Evolutionary conservation across 768 basidiomycete species (phyloP).

Genomic region (Clitopilus passeckerianus): DNA sequence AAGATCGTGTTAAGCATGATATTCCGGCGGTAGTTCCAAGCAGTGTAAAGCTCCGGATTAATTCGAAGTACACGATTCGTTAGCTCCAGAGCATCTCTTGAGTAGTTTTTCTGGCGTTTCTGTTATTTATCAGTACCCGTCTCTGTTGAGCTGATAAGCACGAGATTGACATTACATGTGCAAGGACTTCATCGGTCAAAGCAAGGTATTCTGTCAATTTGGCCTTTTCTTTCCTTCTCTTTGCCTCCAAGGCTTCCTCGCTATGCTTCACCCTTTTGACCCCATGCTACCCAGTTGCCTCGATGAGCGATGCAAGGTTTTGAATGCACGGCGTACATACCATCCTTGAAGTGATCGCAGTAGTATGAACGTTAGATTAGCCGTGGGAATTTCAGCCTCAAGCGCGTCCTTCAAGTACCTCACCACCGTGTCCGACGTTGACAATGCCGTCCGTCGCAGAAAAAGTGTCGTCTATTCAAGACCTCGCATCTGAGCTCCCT

Average conservation of each 20-base stretch:
- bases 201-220: conserved; percentile 75
- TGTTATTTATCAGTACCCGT: conserved; percentile 21
- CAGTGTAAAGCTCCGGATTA: conserved; percentile 95
- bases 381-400: conserved; percentile 8
- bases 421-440: conserved; percentile 1
- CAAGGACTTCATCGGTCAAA: conserved; percentile 45
- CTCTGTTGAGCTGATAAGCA: neutral
- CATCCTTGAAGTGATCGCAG: conserved; percentile 4
- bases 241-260: conserved; percentile 58
- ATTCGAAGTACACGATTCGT: conserved; percentile 73
- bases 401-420: conserved; percentile 1
- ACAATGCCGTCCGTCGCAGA: conserved; percentile 56
- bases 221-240: conserved; percentile 62
- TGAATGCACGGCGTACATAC: conserved; percentile 9
- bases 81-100: conserved; percentile 67
- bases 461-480: conserved; percentile 42
- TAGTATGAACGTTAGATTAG: neutral
- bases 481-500: conserved; percentile 61
- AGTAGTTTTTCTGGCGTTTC: conserved; percentile 70
- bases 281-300: conserved; percentile 48
- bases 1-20: conserved; percentile 76
- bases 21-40: conserved; percentile 91
- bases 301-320: neutral
- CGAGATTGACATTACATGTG: conserved; percentile 3
- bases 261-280: conserved; percentile 60